Evolutionary conservation across 352 stramenopile genomes (phyloP), one percentile per base, ranked within the genome.

Genomic region (Phytophthora parvispora): DNA sequence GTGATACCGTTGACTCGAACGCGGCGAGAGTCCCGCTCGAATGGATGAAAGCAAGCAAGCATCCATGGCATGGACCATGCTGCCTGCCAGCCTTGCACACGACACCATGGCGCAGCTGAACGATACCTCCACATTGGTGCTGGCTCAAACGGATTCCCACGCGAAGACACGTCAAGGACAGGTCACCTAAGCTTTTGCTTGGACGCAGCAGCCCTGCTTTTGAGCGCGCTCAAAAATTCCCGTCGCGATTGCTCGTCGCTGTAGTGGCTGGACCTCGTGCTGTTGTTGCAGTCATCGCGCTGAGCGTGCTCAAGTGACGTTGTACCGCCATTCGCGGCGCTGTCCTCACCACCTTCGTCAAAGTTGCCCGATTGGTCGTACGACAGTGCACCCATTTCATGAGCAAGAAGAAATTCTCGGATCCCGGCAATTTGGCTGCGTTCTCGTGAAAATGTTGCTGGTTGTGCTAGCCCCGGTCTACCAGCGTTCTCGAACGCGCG

Each of bases 161-260:
- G 25, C 40, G 32, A 40, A 20, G 22, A 13, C n/a, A 31, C 16
- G 34, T n/a, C 54, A 16, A 22, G 18, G 47, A 20, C 4, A 20
- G 2, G 2, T 75, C 48, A 71, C 28, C 18, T 51, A 61, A 49
- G 3, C 6, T 20, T 49, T 65, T 51, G 48, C 42, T 72, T 75
- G 5, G 60, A 67, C 15, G 49, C 25, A 6, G 43, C 45, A 63
- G 58, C 63, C 43, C 64, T 73, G 5, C 9, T 64, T 32, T 34
- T 75, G 27, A 83, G 50, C 25, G 16, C 51, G 10, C 34, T 58
- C 45, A 83, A 67, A 59, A 67, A 80, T 15, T 74, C 57, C 6
- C 47, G 48, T 25, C 75, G 49, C 15, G 68, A 74, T 16, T 50
- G 25, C 16, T 63, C 48, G 29, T 78, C 72, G 10, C 28, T 52